Evolutionary conservation across 2,329 filamentous ascomycete species (phyloP).

Genomic region (Rhinocladiella mackenziei): DNA sequence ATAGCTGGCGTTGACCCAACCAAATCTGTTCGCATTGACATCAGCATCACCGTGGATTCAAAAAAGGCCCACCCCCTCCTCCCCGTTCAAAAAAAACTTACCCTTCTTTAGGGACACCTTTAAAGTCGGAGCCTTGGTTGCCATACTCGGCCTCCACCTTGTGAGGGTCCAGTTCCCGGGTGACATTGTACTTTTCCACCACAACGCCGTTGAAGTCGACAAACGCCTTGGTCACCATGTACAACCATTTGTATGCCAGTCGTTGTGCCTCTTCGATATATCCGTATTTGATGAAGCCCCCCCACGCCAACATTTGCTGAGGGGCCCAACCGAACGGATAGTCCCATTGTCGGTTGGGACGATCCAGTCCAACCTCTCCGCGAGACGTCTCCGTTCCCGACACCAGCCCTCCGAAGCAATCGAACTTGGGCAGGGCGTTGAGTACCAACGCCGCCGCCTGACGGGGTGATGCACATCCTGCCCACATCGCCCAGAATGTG

Average conservation of each 20-base stretch:
- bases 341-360: conserved; percentile 97
- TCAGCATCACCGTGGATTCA: conserved; percentile 2
- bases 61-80: neutral
- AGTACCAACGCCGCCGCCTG: conserved; percentile 81
- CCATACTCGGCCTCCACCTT: conserved; percentile 95
- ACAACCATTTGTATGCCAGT: conserved; percentile 92
- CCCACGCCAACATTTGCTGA: conserved; percentile 98
- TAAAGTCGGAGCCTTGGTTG: conserved; percentile 93
- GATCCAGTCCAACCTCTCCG: conserved; percentile 70
- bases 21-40: conserved; percentile 61
- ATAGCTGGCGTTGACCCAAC: conserved; percentile 98
- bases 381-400: conserved; percentile 88
- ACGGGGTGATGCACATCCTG: conserved; percentile 75
- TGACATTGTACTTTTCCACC: conserved; percentile 98
- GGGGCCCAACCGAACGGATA: conserved; percentile 98
- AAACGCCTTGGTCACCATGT: conserved; percentile 98
- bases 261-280: conserved; percentile 86
- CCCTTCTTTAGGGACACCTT: conserved; percentile 93
- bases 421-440: conserved; percentile 79
- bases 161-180: conserved; percentile 81
- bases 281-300: conserved; percentile 82
- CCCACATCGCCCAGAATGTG: conserved; percentile 97
- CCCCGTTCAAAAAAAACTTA: conserved; percentile 50
- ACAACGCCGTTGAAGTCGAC: conserved; percentile 98
- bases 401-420: conserved; percentile 79